phyloP scores from a whole-genome alignment of 139 green algal genomes.

The Parachlorella kessleri region DNA sequence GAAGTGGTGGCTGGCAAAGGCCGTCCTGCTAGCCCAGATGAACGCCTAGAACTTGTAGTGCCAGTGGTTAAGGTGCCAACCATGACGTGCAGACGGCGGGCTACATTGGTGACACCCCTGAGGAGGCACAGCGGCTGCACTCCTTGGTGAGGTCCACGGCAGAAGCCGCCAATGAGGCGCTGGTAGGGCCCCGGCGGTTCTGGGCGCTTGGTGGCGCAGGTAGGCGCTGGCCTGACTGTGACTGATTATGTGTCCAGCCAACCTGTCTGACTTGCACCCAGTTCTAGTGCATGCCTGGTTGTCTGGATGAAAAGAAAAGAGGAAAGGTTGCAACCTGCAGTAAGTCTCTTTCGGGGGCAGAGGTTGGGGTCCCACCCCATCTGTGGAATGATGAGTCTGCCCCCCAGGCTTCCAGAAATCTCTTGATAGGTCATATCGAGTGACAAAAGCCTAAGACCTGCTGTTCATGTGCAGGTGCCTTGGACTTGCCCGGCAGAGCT shows the following conservation, averaged over 20 bases:
- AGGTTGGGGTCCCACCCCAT: neutral
- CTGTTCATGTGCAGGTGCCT: neutral
- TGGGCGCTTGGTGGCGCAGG: constrained; percentile 13
- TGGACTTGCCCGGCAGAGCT: constrained; percentile 3
- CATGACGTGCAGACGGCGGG: neutral
- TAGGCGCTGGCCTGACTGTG: neutral
- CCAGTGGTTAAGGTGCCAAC: neutral
- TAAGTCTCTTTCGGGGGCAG: too few relatives aligned
- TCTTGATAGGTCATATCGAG: too few relatives aligned
- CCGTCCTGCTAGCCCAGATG: neutral
- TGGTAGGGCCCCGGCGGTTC: neutral
- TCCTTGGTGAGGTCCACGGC: neutral
- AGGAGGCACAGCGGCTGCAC: constrained; percentile 1
- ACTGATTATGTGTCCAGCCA: too few relatives aligned
- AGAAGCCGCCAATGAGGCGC: neutral
- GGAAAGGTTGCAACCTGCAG: too few relatives aligned
- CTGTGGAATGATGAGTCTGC: too few relatives aligned
- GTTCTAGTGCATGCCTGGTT: too few relatives aligned
- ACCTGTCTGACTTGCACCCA: too few relatives aligned
- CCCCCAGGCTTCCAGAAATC: too few relatives aligned
- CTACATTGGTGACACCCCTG: constrained; percentile 1
- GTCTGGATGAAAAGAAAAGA: too few relatives aligned
- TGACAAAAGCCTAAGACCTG: too few relatives aligned
- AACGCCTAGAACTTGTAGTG: neutral
- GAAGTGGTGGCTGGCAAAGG: neutral